Percentiles rank a stretch among this genome's conserved stretches.
phyloP scores from a whole-genome alignment of 495 filamentous ascomycete genomes.

The Tetracladium setigerum region DNA sequence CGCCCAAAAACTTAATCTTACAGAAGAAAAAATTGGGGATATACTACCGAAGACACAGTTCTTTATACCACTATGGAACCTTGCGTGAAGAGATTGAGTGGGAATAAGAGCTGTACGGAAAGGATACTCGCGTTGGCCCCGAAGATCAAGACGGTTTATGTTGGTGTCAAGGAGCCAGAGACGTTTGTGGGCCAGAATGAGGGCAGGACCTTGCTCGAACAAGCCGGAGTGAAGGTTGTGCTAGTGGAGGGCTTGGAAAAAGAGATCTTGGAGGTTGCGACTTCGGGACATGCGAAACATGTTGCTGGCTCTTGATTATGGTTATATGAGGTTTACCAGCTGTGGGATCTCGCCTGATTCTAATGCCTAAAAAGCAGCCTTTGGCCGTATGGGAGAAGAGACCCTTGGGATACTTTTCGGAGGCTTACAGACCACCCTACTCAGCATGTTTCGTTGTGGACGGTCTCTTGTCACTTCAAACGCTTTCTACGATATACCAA shows the following conservation, averaged over 20 bases:
- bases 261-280: constrained; percentile 74
- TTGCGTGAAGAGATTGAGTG: constrained; percentile 72
- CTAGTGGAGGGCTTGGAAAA: constrained; percentile 69
- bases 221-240: constrained; percentile 66
- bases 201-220: constrained; percentile 60
- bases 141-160: constrained; percentile 70
- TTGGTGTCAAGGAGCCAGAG: constrained; percentile 82
- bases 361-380: too few species aligned
- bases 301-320: too few species aligned
- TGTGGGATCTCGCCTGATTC: too few species aligned
- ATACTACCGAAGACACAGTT: constrained; percentile 46
- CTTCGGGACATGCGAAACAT: constrained; percentile 79
- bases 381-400: too few species aligned
- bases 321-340: too few species aligned
- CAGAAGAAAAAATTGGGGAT: constrained; percentile 47
- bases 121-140: constrained; percentile 58
- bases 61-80: constrained; percentile 96
- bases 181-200: constrained; percentile 79
- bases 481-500: too few species aligned
- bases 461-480: too few species aligned
- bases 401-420: too few species aligned
- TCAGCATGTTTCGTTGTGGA: too few species aligned
- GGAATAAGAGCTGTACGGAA: constrained; percentile 76
- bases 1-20: constrained; percentile 24
- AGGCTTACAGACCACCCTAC: too few species aligned